These are phyloP conservation scores for Leccinum truebloodii DNA, from an alignment of 768 basidiomycete genomes.

Conservation along the genomic window DNA sequence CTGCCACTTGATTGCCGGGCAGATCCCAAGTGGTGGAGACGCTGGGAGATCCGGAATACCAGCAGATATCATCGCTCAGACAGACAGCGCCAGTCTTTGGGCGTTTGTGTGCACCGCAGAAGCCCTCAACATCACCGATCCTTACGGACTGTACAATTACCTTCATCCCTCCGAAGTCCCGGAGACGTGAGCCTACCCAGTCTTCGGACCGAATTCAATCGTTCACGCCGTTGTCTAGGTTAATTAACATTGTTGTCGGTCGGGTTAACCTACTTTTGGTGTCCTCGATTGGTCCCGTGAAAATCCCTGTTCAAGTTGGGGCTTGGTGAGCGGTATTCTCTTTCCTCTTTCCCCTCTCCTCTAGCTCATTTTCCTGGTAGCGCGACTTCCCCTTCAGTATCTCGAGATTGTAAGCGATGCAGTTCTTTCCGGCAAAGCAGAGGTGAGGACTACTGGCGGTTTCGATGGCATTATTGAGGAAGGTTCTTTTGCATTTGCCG, in stretches of 20 bases:
- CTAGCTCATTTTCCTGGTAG: constrained; percentile 38
- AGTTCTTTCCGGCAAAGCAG: constrained; percentile 92
- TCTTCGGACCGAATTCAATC: not conserved
- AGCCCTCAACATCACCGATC: constrained; percentile 95
- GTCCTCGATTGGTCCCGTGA: constrained; percentile 96
- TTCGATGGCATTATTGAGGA: constrained; percentile 99
- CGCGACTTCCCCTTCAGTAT: constrained; percentile 94
- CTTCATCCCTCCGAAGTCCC: constrained; percentile 97
- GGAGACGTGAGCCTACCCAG: constrained; percentile 71
- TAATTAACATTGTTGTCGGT: constrained; percentile 98
- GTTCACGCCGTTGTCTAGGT: constrained; percentile 47
- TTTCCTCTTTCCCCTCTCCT: not conserved
- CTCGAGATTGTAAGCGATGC: constrained; percentile 98
- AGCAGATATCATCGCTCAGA: constrained; percentile 91
- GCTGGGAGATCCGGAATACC: constrained; percentile 97
- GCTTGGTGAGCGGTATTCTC: constrained; percentile 68
- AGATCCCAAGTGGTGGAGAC: constrained; percentile 96
- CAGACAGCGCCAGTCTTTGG: constrained; percentile 93
- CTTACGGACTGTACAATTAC: constrained; percentile 96
- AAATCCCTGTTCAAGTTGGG: constrained; percentile 85
- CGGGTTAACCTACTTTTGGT: constrained; percentile 95
- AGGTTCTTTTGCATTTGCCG: constrained; percentile 97
- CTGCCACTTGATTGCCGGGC: constrained; percentile 92
- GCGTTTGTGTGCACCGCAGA: constrained; percentile 92
- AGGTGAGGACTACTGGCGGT: constrained; percentile 98